A percentile compares a stretch with the other conserved stretches of the same genome.
These are phyloP conservation scores for Selaginella moellendorffii DNA, from an alignment of 75 land plant genomes.

Conservation along the genomic window DNA sequence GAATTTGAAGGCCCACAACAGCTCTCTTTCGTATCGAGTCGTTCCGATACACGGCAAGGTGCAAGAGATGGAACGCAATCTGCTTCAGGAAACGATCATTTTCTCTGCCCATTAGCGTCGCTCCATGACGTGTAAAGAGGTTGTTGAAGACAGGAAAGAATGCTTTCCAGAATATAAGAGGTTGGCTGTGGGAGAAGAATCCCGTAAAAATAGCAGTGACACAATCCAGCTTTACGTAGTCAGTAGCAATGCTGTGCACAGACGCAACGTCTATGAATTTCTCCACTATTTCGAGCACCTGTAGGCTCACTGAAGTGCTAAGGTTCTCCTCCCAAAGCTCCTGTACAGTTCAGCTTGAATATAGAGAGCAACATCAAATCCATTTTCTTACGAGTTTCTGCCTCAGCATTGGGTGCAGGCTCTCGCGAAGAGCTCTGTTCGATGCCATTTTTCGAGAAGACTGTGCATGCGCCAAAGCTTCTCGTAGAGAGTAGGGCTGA, in stretches of 20 bases:
- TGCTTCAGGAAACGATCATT: conserved; percentile 97
- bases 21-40: conserved; percentile 82
- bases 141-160: conserved; percentile 79
- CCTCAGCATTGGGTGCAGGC: conserved; percentile 80
- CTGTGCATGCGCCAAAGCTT: conserved; percentile 59
- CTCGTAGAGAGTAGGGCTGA: conserved; percentile 87
- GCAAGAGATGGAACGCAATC: conserved; percentile 84
- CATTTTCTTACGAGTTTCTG: conserved; percentile 64
- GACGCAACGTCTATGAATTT: conserved; percentile 72
- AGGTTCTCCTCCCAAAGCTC: conserved; percentile 99
- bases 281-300: conserved; percentile 70
- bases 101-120: conserved; percentile 81
- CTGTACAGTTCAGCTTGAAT: no score
- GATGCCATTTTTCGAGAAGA: conserved; percentile 75
- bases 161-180: conserved; percentile 74
- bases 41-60: conserved; percentile 90
- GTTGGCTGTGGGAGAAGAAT: conserved; percentile 71
- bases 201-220: conserved; percentile 71
- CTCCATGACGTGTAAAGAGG: conserved; percentile 80
- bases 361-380: no score
- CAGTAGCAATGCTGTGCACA: conserved; percentile 66
- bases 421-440: conserved; percentile 74
- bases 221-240: conserved; percentile 92
- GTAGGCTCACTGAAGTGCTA: conserved; percentile 89
- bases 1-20: conserved; percentile 84